Evolutionary conservation across 2,329 filamentous ascomycete species (phyloP), one percentile per base, ranked within the genome.

Genomic region (Clonostachys byssicola): DNA sequence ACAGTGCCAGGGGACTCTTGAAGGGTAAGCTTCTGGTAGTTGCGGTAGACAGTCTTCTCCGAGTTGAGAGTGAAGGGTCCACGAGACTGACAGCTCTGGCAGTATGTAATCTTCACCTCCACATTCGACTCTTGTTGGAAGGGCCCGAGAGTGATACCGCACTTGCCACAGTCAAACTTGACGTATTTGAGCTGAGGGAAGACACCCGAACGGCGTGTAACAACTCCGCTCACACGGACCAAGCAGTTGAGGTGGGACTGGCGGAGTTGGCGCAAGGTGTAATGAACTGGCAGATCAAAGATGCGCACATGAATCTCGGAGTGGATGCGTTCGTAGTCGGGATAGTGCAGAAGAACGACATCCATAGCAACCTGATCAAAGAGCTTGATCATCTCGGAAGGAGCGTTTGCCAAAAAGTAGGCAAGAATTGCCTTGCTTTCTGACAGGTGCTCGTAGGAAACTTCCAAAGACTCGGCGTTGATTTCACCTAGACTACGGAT

Each of bases 111-210:
- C 70, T 92, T 96, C 62, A 99, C 92, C 67, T 99, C 94, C 40
- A 92, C 85, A 52, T 94, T 95, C 40, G 92, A 94, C 71, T 99
- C 94, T 61, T 99, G 94, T 62, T 96, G 92, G 74, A 96, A 99
- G 16, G 94, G 94, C 2, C 94, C 94, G 4, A 99, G 80, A 1
- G 91, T 96, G 42, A 89, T 81, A 51, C 89, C 89, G 60, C 94
- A 99, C 71, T 96, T 99, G 49, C 77, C 83, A 70, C 94, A 99
- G 71, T 96, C 89, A 62, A 99, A 97, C 71, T 96, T 96, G 71
- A 99, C 89, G 66, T 97, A 96, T 67, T 97, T 97, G 51, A 99
- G 76, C 71, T 99, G 94, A 4, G 94, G 94, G 65, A 99, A 99
- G 43, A 99, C 95, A 47, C 94, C 94, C 23, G 86, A 95, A 55